Conservation (phyloP, 1,139 yeast species). For the Saccharomycopsis hybrid region DNA sequence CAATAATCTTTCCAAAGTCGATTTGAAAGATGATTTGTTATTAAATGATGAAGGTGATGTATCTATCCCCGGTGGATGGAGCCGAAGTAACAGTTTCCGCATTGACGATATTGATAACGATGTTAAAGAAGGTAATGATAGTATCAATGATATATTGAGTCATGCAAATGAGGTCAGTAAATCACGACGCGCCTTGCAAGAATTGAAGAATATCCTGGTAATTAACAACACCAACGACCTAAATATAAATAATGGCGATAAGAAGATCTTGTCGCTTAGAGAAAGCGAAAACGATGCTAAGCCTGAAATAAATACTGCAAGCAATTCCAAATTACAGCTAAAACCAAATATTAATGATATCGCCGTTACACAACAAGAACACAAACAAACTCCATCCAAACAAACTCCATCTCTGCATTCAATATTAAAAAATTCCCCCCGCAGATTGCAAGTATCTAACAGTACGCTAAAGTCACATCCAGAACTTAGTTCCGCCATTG, state of each 20-base stretch:
- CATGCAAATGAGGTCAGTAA: background rate
- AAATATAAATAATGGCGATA: too few species aligned
- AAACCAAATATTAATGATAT: background rate
- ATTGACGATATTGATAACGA: background rate
- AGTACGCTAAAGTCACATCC: conserved; percentile 31
- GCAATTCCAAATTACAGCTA: background rate
- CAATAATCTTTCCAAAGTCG: too few species aligned
- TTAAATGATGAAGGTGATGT: background rate
- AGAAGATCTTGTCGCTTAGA: too few species aligned
- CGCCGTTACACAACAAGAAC: background rate
- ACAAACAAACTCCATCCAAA: too few species aligned
- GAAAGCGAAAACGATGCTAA: background rate
- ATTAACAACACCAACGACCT: too few species aligned
- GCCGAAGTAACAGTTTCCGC: too few species aligned
- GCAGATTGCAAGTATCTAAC: conserved; percentile 22
- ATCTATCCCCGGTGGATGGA: too few species aligned
- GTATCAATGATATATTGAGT: background rate
- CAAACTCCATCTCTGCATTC: too few species aligned
- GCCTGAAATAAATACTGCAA: background rate
- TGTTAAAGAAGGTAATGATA: background rate
- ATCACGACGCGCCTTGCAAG: background rate
- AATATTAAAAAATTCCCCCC: background rate
- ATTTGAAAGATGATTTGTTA: background rate
- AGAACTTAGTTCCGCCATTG: conserved; percentile 31
- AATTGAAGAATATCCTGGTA: background rate